Base-by-base conservation (phyloP, 164 flowering plant species). In the Stephania cephalantha region DNA sequence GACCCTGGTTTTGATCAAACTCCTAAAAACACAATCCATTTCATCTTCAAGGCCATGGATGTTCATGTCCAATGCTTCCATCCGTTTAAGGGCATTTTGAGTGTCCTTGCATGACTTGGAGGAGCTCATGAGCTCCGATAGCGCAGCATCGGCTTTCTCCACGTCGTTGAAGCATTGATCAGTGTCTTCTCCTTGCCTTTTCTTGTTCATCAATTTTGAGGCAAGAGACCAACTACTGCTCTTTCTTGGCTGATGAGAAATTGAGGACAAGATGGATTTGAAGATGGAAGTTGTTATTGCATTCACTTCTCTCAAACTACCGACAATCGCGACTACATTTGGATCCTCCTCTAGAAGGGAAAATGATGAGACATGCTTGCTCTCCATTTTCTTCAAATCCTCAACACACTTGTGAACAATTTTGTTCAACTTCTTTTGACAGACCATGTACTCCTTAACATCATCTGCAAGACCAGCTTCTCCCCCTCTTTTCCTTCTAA, bases 1-100 rank as follows among this genome's bases (percentile, higher is more conserved):
- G 30, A 86, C 86, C 75, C 90, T 80, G 53, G 81, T 48, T 75
- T 81, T 85, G 52, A 87, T 42, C 46, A 84, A 52, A 12, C 79
- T 35, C 80, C 85, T 84, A 29, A 75, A 82, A 7, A 83, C 31
- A 61, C 76, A 45, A 11, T 83, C 88, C 55, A 84, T 53, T 42
- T 65, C 85, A 17, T 81, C 84, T 61, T 83, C 87, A 2, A 79
- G 46, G 35, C 79, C 83, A 13, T 80, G 76, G 29, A 80, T 71
- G 71, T 63, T 73, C 52, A 70, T 71, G 71, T 84, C 85, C 9
- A 83, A n/a, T 71, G 63, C 71, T 12, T 71, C 78, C 70, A 84
- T 9, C 25, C 30, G 58, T 35, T 74, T 50, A 46, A 75, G 77
- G 29, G 68, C 66, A 48, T 69, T 12, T 68, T 65, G 76, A 74